These are phyloP conservation scores for Viscum album DNA, from an alignment of 177 flowering plant genomes.

Conservation along the genomic window DNA sequence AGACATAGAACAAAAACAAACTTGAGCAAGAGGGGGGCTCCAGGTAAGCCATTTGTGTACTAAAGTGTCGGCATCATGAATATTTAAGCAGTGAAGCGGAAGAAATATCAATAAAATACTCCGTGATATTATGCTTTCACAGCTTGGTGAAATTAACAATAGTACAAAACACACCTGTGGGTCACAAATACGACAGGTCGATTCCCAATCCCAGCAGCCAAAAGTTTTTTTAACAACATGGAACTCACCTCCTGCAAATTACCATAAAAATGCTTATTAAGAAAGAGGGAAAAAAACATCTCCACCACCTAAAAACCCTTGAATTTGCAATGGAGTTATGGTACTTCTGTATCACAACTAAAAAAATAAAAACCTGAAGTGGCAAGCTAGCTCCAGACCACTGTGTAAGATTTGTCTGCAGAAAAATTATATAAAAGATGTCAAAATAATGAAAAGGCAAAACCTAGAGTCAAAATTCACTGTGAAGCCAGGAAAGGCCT, in stretches of 20 bases:
- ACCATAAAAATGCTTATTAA: neutral
- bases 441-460: neutral
- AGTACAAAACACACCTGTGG: conserved; percentile 46
- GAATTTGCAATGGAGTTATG: no score
- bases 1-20: no score
- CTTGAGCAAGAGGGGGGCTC: no score
- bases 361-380: conserved; percentile 61
- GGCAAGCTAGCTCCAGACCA: conserved; percentile 99
- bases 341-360: neutral
- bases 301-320: neutral
- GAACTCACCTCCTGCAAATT: conserved; percentile 84
- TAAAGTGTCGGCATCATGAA: no score
- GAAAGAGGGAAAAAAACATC: neutral
- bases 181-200: conserved; percentile 94
- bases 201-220: conserved; percentile 87
- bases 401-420: conserved; percentile 95
- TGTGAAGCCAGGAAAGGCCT: neutral
- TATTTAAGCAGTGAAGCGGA: neutral
- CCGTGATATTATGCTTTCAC: no score
- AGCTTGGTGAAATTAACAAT: neutral
- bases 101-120: no score
- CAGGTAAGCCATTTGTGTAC: neutral
- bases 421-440: conserved; percentile 20
- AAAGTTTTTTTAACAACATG: conserved; percentile 72
- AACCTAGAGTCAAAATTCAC: neutral